Conservation (phyloP, 2,329 filamentous ascomycete genomes). For the Chalaropsis ovoidea region DNA sequence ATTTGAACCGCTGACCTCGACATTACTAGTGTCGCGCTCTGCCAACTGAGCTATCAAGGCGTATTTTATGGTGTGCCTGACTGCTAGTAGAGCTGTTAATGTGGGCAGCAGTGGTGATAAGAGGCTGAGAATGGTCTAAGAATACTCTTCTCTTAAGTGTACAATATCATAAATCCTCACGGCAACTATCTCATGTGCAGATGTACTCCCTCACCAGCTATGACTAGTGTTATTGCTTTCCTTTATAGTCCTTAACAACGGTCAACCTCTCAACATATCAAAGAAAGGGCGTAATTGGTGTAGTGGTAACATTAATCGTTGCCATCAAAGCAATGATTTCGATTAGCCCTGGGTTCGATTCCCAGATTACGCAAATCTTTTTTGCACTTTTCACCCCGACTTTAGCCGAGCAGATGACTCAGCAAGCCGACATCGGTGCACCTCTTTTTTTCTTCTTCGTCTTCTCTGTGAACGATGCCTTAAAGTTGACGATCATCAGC, state of each 20-base stretch:
- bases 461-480: too few species aligned
- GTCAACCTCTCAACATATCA: neutral
- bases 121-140: too few species aligned
- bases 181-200: too few species aligned
- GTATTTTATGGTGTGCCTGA: too few species aligned
- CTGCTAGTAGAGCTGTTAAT: too few species aligned
- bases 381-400: neutral
- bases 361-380: slow-evolving; percentile 10
- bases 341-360: slow-evolving; percentile 19
- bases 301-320: slow-evolving; percentile 20
- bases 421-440: slow-evolving; percentile 2
- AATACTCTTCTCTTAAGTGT: too few species aligned
- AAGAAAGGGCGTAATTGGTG: slow-evolving; percentile 11
- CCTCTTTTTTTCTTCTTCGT: neutral
- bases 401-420: neutral
- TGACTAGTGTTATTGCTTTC: too few species aligned
- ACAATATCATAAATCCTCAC: too few species aligned
- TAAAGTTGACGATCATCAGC: neutral
- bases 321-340: slow-evolving; percentile 16
- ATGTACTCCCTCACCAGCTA: too few species aligned
- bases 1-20: slow-evolving; percentile 20
- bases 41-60: slow-evolving; percentile 10
- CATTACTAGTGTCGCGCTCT: neutral
- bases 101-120: too few species aligned
- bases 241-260: too few species aligned